These are phyloP conservation scores for Suhomyces bokatorum DNA, from an alignment of 1,139 yeast genomes.

Conservation along the genomic window DNA sequence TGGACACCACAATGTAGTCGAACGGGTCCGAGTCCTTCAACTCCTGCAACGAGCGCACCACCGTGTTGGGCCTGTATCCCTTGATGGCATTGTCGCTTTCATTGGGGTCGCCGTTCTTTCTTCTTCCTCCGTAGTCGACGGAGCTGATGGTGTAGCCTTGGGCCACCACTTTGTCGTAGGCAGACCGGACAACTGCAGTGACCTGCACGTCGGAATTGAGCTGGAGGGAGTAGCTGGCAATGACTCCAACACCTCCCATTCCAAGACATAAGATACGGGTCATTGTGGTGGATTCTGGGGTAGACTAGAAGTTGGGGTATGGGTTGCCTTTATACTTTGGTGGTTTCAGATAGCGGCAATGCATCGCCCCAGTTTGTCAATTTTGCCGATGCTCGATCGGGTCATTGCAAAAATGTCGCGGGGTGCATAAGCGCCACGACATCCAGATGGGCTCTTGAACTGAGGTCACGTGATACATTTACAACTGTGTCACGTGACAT, in stretches of 20 bases:
- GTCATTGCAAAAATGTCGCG: constrained; percentile 10
- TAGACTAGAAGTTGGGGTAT: no score
- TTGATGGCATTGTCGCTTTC: constrained; percentile 19
- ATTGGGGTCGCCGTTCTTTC: constrained; percentile 17
- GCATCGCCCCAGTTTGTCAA: constrained; percentile 4
- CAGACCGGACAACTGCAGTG: constrained; percentile 36
- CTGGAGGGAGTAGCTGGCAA: constrained; percentile 62
- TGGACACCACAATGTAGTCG: constrained; percentile 35
- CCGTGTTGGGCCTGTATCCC: constrained; percentile 28
- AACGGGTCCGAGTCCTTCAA: constrained; percentile 28
- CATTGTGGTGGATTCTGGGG: constrained; percentile 9
- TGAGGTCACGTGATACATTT: no score
- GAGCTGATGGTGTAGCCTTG: constrained; percentile 34
- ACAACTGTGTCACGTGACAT: no score
- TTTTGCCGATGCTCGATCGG: constrained; percentile 10
- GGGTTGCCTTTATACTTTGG: constrained; percentile 1
- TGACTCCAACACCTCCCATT: constrained; percentile 74
- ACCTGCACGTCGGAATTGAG: constrained; percentile 36
- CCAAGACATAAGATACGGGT: constrained; percentile 57
- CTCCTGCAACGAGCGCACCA: constrained; percentile 27
- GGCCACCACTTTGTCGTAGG: constrained; percentile 27
- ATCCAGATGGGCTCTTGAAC: background rate
- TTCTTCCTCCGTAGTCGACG: constrained; percentile 26
- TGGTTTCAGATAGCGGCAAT: background rate
- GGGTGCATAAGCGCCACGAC: background rate